These are phyloP conservation scores for Handroanthus guayacan DNA, from an alignment of 257 asterid genomes.

Conservation along the genomic window DNA sequence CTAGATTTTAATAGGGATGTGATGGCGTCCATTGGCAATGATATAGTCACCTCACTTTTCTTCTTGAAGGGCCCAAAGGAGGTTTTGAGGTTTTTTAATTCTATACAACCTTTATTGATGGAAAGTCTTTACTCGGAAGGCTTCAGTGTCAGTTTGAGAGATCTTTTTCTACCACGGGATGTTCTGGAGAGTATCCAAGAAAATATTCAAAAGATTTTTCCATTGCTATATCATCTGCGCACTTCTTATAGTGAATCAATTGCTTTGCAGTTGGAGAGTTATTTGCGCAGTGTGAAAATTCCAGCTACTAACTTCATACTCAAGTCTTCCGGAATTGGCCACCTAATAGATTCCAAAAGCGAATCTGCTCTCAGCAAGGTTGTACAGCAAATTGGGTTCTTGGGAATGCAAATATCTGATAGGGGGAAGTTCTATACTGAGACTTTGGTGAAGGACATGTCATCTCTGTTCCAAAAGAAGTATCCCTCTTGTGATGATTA, in stretches of 20 bases:
- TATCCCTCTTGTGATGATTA: slow-evolving; percentile 68
- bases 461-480: slow-evolving; percentile 59
- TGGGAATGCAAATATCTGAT: slow-evolving; percentile 76
- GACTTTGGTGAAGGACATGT: slow-evolving; percentile 73
- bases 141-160: slow-evolving; percentile 79
- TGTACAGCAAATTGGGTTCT: slow-evolving; percentile 90
- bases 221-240: slow-evolving; percentile 57
- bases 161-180: slow-evolving; percentile 65
- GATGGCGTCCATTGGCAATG: slow-evolving; percentile 66
- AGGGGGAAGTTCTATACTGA: slow-evolving; percentile 80
- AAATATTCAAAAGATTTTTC: slow-evolving; percentile 56
- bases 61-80: slow-evolving; percentile 88
- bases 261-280: slow-evolving; percentile 66
- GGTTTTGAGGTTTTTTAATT: slow-evolving; percentile 73
- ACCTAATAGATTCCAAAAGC: slow-evolving; percentile 81
- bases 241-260: slow-evolving; percentile 62
- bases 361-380: slow-evolving; percentile 92
- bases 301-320: slow-evolving; percentile 67
- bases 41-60: slow-evolving; percentile 75
- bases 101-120: slow-evolving; percentile 86
- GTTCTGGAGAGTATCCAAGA: slow-evolving; percentile 55
- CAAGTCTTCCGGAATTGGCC: slow-evolving; percentile 73
- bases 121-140: slow-evolving; percentile 77
- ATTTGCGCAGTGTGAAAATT: slow-evolving; percentile 61
- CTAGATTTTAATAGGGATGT: slow-evolving; percentile 65